Evolutionary conservation across 2,329 filamentous ascomycete genomes (phyloP).

Genomic region (Escovopsis sp.): DNA sequence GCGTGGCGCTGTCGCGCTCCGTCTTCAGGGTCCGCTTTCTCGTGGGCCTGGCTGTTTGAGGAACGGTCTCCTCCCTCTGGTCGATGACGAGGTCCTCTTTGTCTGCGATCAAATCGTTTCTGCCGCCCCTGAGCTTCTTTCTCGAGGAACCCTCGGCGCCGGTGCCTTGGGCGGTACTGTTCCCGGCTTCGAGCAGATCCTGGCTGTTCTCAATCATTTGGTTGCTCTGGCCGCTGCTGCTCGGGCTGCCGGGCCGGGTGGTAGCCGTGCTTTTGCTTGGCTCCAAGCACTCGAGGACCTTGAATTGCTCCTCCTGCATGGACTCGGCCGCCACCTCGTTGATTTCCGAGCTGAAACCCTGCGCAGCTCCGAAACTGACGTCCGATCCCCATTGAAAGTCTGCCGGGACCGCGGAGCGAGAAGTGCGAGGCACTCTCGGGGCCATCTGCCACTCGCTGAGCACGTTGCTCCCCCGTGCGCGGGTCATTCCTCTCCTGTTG

Average conservation of each 20-base stretch:
- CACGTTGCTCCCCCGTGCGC: slow-evolving; percentile 19
- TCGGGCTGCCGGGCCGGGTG: slow-evolving; percentile 45
- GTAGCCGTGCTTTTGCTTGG: slow-evolving; percentile 42
- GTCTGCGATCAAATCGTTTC: too few species aligned
- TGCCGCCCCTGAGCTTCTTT: slow-evolving; percentile 27
- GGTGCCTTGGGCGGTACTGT: slow-evolving; percentile 10
- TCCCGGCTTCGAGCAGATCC: background rate
- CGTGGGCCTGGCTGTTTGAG: slow-evolving; percentile 16
- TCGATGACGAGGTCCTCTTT: slow-evolving; percentile 12
- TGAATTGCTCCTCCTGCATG: slow-evolving; percentile 39
- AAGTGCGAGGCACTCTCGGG: slow-evolving; percentile 14
- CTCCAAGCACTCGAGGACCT: slow-evolving; percentile 42
- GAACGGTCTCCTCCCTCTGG: slow-evolving; percentile 27
- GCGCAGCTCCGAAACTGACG: slow-evolving; percentile 41
- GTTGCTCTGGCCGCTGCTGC: slow-evolving; percentile 10
- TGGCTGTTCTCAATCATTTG: slow-evolving; percentile 1
- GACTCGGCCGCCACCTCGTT: slow-evolving; percentile 42
- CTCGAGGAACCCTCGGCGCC: slow-evolving; percentile 41
- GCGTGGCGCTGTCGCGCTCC: slow-evolving; percentile 20
- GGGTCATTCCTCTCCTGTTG: slow-evolving; percentile 18
- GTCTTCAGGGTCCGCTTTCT: slow-evolving; percentile 35
- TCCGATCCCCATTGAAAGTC: slow-evolving; percentile 56
- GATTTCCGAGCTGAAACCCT: slow-evolving; percentile 43
- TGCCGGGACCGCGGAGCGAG: slow-evolving; percentile 22
- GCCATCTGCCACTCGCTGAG: slow-evolving; percentile 30